phyloP scores from a whole-genome alignment of 139 green algal genomes.

The Chlamydomonas sp. region DNA sequence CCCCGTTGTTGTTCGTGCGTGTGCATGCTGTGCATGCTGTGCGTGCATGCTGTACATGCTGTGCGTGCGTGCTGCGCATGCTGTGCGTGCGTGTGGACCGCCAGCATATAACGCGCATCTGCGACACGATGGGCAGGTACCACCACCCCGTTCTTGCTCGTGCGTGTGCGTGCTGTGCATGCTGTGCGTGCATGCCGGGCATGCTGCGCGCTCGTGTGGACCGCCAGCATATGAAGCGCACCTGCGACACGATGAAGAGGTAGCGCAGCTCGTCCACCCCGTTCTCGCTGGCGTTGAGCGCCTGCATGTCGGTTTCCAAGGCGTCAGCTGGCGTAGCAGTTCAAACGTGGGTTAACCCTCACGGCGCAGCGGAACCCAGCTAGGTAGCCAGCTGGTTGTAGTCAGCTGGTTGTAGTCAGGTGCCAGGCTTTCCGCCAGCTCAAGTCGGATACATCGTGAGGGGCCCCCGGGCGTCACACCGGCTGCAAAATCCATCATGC shows the following conservation, averaged over 20 bases:
- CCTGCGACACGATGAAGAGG: conserved; percentile 70
- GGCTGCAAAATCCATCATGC: too few relatives aligned
- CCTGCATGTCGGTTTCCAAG: not conserved
- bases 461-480: too few relatives aligned
- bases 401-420: too few relatives aligned
- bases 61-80: not conserved
- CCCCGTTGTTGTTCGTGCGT: not conserved
- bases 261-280: conserved; percentile 74
- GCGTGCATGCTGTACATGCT: not conserved
- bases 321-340: not conserved
- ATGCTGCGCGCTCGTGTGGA: not conserved
- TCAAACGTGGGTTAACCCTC: conserved; percentile 6
- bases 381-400: too few relatives aligned
- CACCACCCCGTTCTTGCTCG: conserved; percentile 1
- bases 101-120: not conserved
- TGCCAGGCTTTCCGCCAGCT: too few relatives aligned
- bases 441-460: too few relatives aligned
- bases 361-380: too few relatives aligned
- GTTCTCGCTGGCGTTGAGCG: conserved; percentile 44
- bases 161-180: too few relatives aligned
- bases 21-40: not conserved
- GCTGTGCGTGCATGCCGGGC: not conserved
- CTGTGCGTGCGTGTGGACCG: not conserved
- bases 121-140: not conserved
- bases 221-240: conserved; percentile 3